phyloP scores from a whole-genome alignment of 106 monocot genomes.

The Allium fistulosum region DNA sequence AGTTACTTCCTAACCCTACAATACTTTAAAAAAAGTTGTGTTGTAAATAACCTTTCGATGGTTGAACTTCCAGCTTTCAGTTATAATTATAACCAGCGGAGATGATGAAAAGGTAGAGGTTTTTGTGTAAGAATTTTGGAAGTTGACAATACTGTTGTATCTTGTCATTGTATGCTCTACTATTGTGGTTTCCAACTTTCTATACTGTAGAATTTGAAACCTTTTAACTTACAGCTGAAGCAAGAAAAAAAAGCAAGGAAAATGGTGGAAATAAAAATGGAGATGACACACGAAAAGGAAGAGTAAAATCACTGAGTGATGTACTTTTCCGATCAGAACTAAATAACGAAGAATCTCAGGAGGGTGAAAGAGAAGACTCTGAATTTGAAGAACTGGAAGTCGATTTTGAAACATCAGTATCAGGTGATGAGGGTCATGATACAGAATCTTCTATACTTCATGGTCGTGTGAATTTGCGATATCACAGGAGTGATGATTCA shows the following conservation, averaged over 20 bases:
- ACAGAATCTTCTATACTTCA: constrained; percentile 55
- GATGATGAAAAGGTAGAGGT: too few species aligned
- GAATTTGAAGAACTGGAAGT: constrained; percentile 94
- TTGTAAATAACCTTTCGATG: too few species aligned
- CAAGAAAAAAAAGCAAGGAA: constrained; percentile 45
- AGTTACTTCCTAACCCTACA: too few species aligned
- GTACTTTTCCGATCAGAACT: constrained; percentile 46
- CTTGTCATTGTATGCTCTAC: too few species aligned
- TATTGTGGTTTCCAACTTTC: too few species aligned
- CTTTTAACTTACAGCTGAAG: constrained; percentile 43
- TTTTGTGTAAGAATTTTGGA: too few species aligned
- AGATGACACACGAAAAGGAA: constrained; percentile 21
- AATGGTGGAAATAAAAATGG: constrained; percentile 26
- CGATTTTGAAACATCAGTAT: constrained; percentile 85
- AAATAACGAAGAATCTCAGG: constrained; percentile 30
- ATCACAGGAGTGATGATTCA: constrained; percentile 46
- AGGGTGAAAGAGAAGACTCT: constrained; percentile 64
- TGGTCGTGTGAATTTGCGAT: constrained; percentile 78
- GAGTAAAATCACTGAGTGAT: constrained; percentile 50
- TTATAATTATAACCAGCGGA: too few species aligned
- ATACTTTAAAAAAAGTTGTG: too few species aligned
- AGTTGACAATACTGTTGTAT: too few species aligned
- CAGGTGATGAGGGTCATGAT: constrained; percentile 64
- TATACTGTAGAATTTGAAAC: not conserved
- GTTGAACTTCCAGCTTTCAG: too few species aligned